phyloP scores from a whole-genome alignment of 257 asterid genomes.

The Solanum pimpinellifolium region DNA sequence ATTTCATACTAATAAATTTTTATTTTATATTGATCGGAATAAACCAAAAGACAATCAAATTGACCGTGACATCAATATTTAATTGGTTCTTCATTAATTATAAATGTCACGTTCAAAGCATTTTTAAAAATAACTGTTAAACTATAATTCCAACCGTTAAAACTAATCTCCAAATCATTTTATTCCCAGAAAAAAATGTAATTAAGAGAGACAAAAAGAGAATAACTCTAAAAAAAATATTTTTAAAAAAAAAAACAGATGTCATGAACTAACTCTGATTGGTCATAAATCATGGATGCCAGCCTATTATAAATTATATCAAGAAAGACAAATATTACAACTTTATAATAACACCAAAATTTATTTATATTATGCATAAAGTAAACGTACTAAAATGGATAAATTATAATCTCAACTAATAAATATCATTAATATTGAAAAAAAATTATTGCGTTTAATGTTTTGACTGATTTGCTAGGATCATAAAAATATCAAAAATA shows the following conservation, averaged over 20 bases:
- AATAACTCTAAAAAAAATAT: not conserved
- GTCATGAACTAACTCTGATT: not conserved
- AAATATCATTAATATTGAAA: not conserved
- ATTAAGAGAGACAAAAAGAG: not conserved
- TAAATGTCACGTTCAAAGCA: not conserved
- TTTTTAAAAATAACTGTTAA: not conserved
- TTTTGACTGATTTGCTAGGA: too few relatives aligned
- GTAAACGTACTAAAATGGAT: not conserved
- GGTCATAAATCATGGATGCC: not conserved
- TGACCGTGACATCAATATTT: not conserved
- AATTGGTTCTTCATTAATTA: not conserved
- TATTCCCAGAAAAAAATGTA: not conserved
- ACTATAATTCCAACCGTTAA: not conserved
- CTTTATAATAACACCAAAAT: not conserved
- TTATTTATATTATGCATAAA: not conserved
- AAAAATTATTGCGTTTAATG: too few relatives aligned
- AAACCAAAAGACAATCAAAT: not conserved
- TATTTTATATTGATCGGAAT: not conserved
- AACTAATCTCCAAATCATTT: not conserved
- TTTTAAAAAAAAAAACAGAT: not conserved
- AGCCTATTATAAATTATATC: not conserved
- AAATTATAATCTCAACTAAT: not conserved
- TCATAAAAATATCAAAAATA: too few relatives aligned
- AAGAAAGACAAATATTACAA: not conserved
- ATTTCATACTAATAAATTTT: too few relatives aligned